Evolutionary conservation across 164 flowering plant genomes (phyloP).

Genomic region (Annona cherimola): DNA sequence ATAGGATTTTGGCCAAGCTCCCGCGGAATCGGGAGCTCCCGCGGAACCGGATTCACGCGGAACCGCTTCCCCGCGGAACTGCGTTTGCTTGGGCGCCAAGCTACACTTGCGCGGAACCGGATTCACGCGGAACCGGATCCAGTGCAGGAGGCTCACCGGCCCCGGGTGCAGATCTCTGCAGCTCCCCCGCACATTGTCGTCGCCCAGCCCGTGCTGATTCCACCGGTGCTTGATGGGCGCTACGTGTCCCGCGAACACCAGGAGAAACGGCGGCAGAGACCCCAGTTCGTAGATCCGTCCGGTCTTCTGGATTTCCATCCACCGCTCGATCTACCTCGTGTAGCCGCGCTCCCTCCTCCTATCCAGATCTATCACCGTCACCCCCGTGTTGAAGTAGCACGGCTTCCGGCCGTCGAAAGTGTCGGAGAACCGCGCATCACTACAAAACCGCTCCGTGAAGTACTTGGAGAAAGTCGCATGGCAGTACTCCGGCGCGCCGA

Average conservation of each 20-base stretch:
- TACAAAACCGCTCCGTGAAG: slow-evolving; percentile 65
- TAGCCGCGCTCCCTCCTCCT: too few species aligned
- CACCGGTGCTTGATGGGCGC: slow-evolving; percentile 90
- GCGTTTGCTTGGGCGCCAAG: too few species aligned
- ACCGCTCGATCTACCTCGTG: too few species aligned
- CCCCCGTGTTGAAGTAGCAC: slow-evolving; percentile 56
- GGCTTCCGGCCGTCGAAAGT: slow-evolving; percentile 44
- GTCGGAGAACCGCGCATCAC: slow-evolving; percentile 31
- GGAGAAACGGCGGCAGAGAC: slow-evolving; percentile 79
- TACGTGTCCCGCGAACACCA: slow-evolving; percentile 84
- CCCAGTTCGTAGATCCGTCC: slow-evolving; percentile 89
- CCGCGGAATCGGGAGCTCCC: too few species aligned
- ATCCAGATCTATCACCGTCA: too few species aligned
- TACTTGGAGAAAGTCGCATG: slow-evolving; percentile 87
- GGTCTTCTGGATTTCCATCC: too few species aligned
- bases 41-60: too few species aligned
- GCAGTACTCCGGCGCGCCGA: slow-evolving; percentile 95
- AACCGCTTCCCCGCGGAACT: too few species aligned
- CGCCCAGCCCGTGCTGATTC: slow-evolving; percentile 95
- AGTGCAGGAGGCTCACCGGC: slow-evolving; percentile 80
- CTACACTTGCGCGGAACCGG: too few species aligned
- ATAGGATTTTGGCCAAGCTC: too few species aligned
- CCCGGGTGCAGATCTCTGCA: slow-evolving; percentile 85
- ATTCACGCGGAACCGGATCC: slow-evolving; percentile 98
- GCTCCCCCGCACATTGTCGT: slow-evolving; percentile 83